phyloP scores from a whole-genome alignment of 441 rosid genomes.

The Erysimum pusillum region DNA sequence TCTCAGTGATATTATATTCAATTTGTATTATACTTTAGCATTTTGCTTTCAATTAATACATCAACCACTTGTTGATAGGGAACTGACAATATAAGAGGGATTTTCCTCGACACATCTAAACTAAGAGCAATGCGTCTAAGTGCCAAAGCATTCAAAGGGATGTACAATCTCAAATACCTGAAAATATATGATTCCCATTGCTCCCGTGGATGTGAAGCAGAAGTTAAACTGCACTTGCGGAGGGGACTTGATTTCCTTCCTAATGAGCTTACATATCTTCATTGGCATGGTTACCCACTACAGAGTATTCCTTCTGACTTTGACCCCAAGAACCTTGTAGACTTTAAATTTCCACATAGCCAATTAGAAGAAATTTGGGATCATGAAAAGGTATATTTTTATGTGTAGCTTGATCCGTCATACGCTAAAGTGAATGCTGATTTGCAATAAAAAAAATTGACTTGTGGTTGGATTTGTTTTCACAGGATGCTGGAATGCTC shows the following conservation, averaged over 20 bases:
- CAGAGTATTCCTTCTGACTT: constrained; percentile 26
- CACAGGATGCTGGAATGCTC: constrained; percentile 40
- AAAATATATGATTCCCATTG: constrained; percentile 45
- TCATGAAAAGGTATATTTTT: constrained; percentile 31
- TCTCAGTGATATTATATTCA: neutral
- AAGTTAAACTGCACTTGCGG: constrained; percentile 21
- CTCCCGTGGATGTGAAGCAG: constrained; percentile 42
- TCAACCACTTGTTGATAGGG: constrained; percentile 34
- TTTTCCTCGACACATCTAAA: constrained; percentile 44
- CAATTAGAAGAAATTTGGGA: constrained; percentile 34
- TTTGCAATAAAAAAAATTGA: neutral
- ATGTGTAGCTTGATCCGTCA: neutral
- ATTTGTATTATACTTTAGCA: constrained; percentile 51
- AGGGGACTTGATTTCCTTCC: constrained; percentile 41
- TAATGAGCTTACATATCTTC: constrained; percentile 41
- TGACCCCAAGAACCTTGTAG: constrained; percentile 42
- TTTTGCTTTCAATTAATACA: constrained; percentile 43
- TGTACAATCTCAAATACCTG: constrained; percentile 39
- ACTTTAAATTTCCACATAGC: constrained; percentile 40
- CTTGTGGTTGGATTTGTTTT: neutral
- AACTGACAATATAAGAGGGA: constrained; percentile 36
- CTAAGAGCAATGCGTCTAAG: constrained; percentile 37
- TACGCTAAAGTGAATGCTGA: neutral
- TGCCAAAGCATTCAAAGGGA: constrained; percentile 38
- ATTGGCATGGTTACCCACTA: constrained; percentile 43